phyloP scores from a whole-genome alignment of 2,329 filamentous ascomycete genomes.

The Aspergillus pseudotamarii region DNA sequence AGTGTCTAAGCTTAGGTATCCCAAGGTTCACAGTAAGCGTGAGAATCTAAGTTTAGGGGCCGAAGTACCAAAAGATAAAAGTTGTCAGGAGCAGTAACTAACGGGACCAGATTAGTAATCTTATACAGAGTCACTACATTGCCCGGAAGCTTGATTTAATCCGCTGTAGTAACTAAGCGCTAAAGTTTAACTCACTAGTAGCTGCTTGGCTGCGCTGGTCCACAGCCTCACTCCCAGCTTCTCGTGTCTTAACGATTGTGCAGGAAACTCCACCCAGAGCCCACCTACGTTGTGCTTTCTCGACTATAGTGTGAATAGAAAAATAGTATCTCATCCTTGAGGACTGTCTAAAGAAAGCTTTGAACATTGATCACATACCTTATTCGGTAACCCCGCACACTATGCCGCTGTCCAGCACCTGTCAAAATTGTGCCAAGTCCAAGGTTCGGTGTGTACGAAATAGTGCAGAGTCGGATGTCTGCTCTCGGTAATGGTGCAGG shows the following conservation, averaged over 20 bases:
- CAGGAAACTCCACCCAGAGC: neutral
- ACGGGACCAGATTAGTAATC: no score
- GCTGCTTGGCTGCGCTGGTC: neutral
- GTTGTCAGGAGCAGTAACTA: no score
- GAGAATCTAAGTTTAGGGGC: no score
- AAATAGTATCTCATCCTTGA: neutral
- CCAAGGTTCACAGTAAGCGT: no score
- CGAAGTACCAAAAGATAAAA: no score
- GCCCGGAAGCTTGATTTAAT: no score
- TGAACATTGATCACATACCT: rapidly evolving
- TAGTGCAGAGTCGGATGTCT: constrained; percentile 11
- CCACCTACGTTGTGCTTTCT: neutral
- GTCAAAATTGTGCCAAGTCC: constrained; percentile 24
- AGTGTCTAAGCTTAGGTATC: no score
- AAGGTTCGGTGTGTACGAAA: constrained; percentile 27
- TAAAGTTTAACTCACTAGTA: no score
- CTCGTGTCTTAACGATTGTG: neutral
- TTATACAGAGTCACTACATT: no score
- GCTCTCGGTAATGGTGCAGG: constrained; percentile 18
- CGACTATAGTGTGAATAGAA: neutral
- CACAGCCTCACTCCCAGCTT: neutral
- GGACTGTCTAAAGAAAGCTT: no score
- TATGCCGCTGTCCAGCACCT: constrained; percentile 15
- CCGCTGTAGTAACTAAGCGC: no score
- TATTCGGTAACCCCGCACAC: neutral